Evolutionary conservation across 106 monocot species (phyloP).

Genomic region (Chionographis japonica): DNA sequence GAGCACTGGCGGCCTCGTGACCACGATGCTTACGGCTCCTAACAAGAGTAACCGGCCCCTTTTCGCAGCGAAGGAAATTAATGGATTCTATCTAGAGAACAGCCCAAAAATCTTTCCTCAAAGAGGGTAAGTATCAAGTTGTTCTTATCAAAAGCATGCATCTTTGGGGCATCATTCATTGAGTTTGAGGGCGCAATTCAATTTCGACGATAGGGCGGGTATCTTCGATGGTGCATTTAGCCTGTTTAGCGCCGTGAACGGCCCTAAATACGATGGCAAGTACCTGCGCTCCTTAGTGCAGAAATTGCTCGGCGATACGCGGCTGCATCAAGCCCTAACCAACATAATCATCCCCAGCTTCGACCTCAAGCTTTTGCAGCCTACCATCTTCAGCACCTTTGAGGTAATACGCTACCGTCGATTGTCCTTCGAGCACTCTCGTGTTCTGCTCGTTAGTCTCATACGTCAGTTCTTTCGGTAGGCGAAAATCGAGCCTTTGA

Average conservation of each 20-base stretch:
- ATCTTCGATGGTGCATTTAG: not conserved
- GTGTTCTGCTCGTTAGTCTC: too few species aligned
- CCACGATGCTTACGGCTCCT: conserved; percentile 27
- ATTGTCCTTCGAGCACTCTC: too few species aligned
- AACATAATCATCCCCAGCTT: conserved; percentile 26
- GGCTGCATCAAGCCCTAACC: conserved; percentile 12
- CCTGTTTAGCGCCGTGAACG: not conserved
- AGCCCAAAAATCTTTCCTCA: conserved; percentile 35
- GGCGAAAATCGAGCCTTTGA: conserved; percentile 6
- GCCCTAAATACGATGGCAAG: conserved; percentile 35
- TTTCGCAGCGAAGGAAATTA: conserved; percentile 21
- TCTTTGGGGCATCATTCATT: not conserved
- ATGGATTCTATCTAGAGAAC: conserved; percentile 30
- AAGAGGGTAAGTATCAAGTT: conserved; percentile 11
- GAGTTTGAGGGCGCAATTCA: not conserved
- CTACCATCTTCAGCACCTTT: conserved; percentile 25
- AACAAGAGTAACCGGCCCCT: conserved; percentile 14
- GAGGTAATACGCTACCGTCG: conserved; percentile 3
- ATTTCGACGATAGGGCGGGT: not conserved
- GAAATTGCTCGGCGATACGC: not conserved
- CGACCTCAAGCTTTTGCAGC: conserved; percentile 26
- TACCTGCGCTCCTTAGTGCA: conserved; percentile 17
- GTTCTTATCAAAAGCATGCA: not conserved
- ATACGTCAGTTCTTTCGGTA: not conserved
- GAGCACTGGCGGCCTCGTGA: conserved; percentile 26